A percentile compares a stretch with the other conserved stretches of the same genome.
Conservation (phyloP, 1,139 yeast genomes). For the Yamadazyma buinensis region DNA sequence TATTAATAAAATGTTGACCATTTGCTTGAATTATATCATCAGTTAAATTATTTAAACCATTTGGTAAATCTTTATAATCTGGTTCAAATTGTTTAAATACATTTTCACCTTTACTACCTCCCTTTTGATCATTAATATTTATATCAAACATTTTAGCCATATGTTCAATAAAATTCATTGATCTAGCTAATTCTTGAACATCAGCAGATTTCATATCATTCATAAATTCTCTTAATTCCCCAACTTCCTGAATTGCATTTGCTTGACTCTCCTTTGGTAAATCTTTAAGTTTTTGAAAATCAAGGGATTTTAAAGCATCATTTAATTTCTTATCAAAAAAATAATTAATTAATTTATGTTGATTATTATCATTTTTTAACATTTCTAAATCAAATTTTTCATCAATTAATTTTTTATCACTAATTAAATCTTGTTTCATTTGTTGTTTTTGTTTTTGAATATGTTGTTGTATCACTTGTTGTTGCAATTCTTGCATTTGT, state of each 20-base stretch:
- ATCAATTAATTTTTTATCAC: not conserved
- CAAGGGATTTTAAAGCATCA: slow-evolving; percentile 10
- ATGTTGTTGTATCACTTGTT: slow-evolving; percentile 1
- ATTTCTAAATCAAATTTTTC: slow-evolving; percentile 1
- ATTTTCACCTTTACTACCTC: slow-evolving; percentile 16
- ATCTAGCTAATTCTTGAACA: slow-evolving; percentile 1
- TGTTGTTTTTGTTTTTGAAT: not conserved
- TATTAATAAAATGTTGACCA: slow-evolving; percentile 68
- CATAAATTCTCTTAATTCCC: slow-evolving; percentile 5
- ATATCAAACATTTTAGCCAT: slow-evolving; percentile 9
- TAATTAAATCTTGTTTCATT: not conserved
- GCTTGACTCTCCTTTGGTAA: slow-evolving; percentile 9
- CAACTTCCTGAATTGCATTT: slow-evolving; percentile 9
- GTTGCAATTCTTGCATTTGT: slow-evolving; percentile 1
- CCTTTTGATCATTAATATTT: slow-evolving; percentile 26
- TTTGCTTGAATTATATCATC: slow-evolving; percentile 74
- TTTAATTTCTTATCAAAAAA: slow-evolving; percentile 8
- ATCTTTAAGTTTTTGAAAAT: slow-evolving; percentile 10
- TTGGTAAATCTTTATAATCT: slow-evolving; percentile 17
- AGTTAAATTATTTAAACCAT: slow-evolving; percentile 58
- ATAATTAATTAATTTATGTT: slow-evolving; percentile 4
- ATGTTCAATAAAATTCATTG: slow-evolving; percentile 7
- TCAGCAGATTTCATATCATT: slow-evolving; percentile 5
- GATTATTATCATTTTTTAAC: not conserved
- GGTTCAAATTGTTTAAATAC: slow-evolving; percentile 14